Evolutionary conservation across 192 early-diverging fungal species (phyloP).

Genomic region (Backusella tarrabulga): DNA sequence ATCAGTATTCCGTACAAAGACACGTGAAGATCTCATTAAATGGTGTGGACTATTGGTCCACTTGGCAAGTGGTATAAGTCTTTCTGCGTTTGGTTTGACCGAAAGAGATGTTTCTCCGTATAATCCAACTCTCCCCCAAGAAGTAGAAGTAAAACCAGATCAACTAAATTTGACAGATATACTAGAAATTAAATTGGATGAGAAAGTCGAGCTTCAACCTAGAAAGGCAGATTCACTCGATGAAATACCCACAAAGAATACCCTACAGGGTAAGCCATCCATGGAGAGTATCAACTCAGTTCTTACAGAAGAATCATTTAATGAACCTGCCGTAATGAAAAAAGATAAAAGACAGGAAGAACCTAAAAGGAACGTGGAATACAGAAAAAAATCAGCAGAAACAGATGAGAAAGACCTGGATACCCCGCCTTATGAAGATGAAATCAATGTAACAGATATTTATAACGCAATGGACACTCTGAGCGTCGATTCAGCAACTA

Average conservation of each 20-base stretch:
- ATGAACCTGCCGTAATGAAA: slow-evolving; percentile 8
- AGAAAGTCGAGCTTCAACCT: not conserved
- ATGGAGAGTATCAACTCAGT: not conserved
- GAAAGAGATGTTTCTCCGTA: not conserved
- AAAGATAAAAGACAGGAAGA: not conserved
- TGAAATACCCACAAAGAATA: not conserved
- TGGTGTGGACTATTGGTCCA: slow-evolving; percentile 7
- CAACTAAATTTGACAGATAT: not conserved
- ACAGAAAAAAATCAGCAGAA: not conserved
- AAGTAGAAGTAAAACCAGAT: not conserved
- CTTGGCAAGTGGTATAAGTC: slow-evolving; percentile 4
- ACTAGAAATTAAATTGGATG: not conserved
- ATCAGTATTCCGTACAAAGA: not conserved
- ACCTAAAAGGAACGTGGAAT: not conserved
- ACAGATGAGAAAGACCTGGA: not conserved
- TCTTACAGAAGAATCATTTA: slow-evolving; percentile 10
- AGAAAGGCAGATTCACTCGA: not conserved
- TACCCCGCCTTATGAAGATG: not conserved
- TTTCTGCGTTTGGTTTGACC: not conserved
- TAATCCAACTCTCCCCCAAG: not conserved
- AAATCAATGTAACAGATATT: not conserved
- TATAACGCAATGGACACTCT: not conserved
- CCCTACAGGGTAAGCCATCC: not conserved
- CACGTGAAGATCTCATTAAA: not conserved
- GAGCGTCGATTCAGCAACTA: not conserved